These are phyloP conservation scores for Chrysoporthe austroafricana DNA, from an alignment of 2,329 filamentous ascomycete genomes.

Conservation along the genomic window DNA sequence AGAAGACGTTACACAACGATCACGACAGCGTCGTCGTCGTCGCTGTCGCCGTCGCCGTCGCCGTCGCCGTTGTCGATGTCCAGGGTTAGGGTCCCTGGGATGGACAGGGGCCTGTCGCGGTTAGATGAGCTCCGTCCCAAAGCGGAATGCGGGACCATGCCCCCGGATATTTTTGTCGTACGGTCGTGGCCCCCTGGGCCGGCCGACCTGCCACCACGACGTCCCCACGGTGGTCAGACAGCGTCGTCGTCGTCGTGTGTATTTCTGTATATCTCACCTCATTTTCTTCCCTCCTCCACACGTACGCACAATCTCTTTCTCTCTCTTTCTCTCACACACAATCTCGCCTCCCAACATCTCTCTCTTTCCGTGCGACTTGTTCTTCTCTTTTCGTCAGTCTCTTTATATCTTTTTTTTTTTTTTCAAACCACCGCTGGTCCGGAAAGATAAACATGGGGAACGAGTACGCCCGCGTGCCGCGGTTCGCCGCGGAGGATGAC, in stretches of 20 bases:
- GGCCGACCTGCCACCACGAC: background rate
- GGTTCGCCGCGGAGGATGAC: background rate
- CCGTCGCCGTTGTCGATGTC: background rate
- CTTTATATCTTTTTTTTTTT: background rate
- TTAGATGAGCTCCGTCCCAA: conserved; percentile 5
- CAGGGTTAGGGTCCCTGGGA: background rate
- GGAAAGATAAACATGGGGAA: background rate
- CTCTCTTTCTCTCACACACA: background rate
- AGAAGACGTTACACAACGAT: too few species aligned
- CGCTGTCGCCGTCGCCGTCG: background rate
- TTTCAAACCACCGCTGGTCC: background rate
- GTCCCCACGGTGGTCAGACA: conserved; percentile 3
- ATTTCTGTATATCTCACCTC: conserved; percentile 4
- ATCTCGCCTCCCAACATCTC: background rate
- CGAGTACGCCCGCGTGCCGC: background rate
- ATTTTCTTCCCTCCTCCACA: background rate
- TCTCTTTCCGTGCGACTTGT: background rate
- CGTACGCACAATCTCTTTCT: background rate
- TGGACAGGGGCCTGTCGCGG: conserved; percentile 12
- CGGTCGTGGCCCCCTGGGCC: background rate
- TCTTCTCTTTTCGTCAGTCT: background rate
- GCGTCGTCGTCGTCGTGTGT: background rate
- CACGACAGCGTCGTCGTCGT: background rate
- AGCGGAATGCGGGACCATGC: background rate
- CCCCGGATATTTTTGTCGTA: conserved; percentile 12